Percentiles rank a stretch among this genome's conserved stretches.
These are phyloP conservation scores for Trichoderma lentiforme DNA, from an alignment of 2,329 filamentous ascomycete species.

Conservation along the genomic window DNA sequence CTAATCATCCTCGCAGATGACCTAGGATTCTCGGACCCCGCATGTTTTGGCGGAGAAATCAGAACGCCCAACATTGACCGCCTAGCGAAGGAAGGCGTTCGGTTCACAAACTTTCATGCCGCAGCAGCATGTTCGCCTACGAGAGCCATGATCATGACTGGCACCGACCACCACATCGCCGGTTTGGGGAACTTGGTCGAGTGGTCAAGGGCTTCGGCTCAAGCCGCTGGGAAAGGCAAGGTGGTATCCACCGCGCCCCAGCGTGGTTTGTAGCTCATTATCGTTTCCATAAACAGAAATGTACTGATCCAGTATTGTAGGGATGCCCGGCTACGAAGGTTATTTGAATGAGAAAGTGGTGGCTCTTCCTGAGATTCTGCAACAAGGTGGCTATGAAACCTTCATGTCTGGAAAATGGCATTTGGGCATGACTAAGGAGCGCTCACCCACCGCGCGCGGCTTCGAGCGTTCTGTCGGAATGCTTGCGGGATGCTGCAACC, in stretches of 20 bases:
- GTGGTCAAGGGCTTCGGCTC: slow-evolving; percentile 7
- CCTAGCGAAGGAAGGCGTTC: slow-evolving; percentile 41
- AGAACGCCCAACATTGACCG: slow-evolving; percentile 31
- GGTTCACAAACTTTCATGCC: slow-evolving; percentile 63
- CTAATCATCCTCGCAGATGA: slow-evolving; percentile 19
- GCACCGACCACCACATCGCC: slow-evolving; percentile 53
- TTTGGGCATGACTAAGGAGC: slow-evolving; percentile 56
- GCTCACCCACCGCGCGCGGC: slow-evolving; percentile 52
- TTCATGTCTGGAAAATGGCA: slow-evolving; percentile 64
- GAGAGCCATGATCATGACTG: slow-evolving; percentile 63
- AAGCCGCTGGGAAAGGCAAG: slow-evolving; percentile 34
- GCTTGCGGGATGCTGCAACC: slow-evolving; percentile 57
- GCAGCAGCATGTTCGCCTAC: slow-evolving; percentile 63
- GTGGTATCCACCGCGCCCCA: slow-evolving; percentile 57
- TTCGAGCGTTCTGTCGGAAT: slow-evolving; percentile 59
- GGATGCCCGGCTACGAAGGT: background rate
- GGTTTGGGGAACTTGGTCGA: slow-evolving; percentile 37
- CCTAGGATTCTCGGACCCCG: slow-evolving; percentile 32
- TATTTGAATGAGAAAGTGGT: slow-evolving; percentile 45
- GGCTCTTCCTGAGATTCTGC: slow-evolving; percentile 55
- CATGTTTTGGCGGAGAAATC: slow-evolving; percentile 32
- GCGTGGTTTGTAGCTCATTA: background rate
- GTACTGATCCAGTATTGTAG: background rate
- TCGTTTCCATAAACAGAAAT: background rate
- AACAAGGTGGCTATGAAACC: slow-evolving; percentile 57